These are phyloP conservation scores for Malus fusca DNA, from an alignment of 306 rosid genomes.

Conservation along the genomic window DNA sequence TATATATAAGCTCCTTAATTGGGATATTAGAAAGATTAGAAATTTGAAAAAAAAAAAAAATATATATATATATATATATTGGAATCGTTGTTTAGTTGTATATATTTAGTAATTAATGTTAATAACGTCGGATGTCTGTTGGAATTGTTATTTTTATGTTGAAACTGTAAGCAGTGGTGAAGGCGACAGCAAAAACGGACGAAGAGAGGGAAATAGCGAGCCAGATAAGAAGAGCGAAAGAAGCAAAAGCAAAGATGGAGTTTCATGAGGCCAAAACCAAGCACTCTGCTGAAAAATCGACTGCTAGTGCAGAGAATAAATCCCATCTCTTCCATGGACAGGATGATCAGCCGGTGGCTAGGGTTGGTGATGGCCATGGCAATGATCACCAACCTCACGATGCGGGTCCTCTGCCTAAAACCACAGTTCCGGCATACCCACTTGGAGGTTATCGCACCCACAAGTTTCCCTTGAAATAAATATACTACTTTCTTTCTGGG, in stretches of 20 bases:
- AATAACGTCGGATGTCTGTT: too few species aligned
- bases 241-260: constrained; percentile 59
- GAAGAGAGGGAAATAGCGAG: constrained; percentile 46
- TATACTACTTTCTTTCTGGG: background rate
- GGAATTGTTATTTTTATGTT: too few species aligned
- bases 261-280: constrained; percentile 56
- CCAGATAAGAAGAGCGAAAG: constrained; percentile 48
- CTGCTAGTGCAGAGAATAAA: constrained; percentile 1
- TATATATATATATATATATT: too few species aligned
- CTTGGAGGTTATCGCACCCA: background rate
- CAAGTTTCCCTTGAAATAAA: background rate
- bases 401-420: background rate
- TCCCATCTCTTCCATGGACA: background rate
- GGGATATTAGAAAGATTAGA: too few species aligned
- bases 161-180: background rate
- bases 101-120: too few species aligned
- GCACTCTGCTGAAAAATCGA: constrained; percentile 46
- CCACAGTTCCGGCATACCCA: background rate
- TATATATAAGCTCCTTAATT: too few species aligned
- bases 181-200: constrained; percentile 31
- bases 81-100: too few species aligned
- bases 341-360: background rate
- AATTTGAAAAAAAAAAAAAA: too few species aligned
- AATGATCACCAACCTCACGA: background rate
- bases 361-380: background rate